Percentiles rank a stretch among this genome's conserved stretches.
These are phyloP conservation scores for Sextonia rubra DNA, from an alignment of 164 flowering plant genomes.

Conservation along the genomic window DNA sequence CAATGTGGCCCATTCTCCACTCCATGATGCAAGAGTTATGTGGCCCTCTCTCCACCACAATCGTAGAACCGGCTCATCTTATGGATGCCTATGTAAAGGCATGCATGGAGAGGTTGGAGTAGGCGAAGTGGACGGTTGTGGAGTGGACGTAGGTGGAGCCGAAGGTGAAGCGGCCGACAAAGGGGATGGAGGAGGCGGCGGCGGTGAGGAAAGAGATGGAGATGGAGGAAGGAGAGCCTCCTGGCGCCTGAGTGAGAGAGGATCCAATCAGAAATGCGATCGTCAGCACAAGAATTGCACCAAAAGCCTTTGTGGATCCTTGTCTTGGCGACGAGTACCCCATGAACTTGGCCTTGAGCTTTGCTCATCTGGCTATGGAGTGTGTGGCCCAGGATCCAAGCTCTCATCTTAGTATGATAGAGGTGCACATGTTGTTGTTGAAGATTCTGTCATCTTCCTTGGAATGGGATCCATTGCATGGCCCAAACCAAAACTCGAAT, in stretches of 20 bases:
- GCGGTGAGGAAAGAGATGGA: not conserved
- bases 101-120: not conserved
- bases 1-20: too few relatives aligned
- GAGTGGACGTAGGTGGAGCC: not conserved
- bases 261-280: not conserved
- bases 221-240: not conserved
- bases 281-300: too few relatives aligned
- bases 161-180: not conserved
- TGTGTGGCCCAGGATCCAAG: slow-evolving; percentile 49
- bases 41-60: too few relatives aligned
- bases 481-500: not conserved
- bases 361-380: slow-evolving; percentile 48
- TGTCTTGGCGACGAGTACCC: slow-evolving; percentile 41
- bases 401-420: slow-evolving; percentile 16
- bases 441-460: not conserved
- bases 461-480: not conserved
- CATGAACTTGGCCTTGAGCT: slow-evolving; percentile 47
- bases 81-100: too few relatives aligned
- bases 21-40: too few relatives aligned
- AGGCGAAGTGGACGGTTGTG: not conserved
- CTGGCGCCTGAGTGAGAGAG: not conserved
- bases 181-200: not conserved
- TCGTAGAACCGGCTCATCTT: too few relatives aligned
- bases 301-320: slow-evolving; percentile 47
- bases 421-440: not conserved